A percentile compares a stretch with the other conserved stretches of the same genome.
Evolutionary conservation across 768 basidiomycete genomes (phyloP).

Genomic region (Russula vinacea): DNA sequence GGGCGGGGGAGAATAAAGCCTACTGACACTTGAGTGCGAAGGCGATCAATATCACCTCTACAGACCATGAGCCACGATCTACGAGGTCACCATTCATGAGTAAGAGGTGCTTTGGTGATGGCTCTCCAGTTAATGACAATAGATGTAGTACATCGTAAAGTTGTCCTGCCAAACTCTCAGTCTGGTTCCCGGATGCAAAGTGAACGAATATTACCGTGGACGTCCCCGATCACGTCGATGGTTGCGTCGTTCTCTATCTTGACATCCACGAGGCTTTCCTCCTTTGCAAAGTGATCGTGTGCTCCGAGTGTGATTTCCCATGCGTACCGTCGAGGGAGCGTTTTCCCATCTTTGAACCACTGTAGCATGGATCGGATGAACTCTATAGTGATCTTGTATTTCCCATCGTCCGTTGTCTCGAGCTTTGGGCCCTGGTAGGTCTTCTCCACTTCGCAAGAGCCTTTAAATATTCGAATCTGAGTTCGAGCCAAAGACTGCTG

Average conservation of each 20-base stretch:
- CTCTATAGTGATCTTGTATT: constrained; percentile 67
- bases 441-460: constrained; percentile 75
- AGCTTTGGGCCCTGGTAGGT: constrained; percentile 76
- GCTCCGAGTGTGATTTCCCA: constrained; percentile 96
- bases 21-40: constrained; percentile 91
- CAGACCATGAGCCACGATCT: constrained; percentile 94
- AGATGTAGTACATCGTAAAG: constrained; percentile 93
- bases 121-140: constrained; percentile 79
- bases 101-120: constrained; percentile 78
- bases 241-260: constrained; percentile 72
- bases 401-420: constrained; percentile 52
- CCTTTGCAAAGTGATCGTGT: constrained; percentile 66
- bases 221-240: constrained; percentile 94
- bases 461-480: constrained; percentile 37
- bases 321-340: constrained; percentile 82
- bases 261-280: constrained; percentile 79
- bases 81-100: constrained; percentile 96
- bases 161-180: constrained; percentile 57
- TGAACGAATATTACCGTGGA: constrained; percentile 59
- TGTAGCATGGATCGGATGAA: constrained; percentile 85
- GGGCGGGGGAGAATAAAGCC: neutral
- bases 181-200: constrained; percentile 2
- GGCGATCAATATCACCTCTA: constrained; percentile 87
- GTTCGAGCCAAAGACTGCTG: neutral
- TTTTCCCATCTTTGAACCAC: constrained; percentile 93